These are phyloP conservation scores for Picochlorum sp. DNA, from an alignment of 139 green algal genomes.

Conservation along the genomic window DNA sequence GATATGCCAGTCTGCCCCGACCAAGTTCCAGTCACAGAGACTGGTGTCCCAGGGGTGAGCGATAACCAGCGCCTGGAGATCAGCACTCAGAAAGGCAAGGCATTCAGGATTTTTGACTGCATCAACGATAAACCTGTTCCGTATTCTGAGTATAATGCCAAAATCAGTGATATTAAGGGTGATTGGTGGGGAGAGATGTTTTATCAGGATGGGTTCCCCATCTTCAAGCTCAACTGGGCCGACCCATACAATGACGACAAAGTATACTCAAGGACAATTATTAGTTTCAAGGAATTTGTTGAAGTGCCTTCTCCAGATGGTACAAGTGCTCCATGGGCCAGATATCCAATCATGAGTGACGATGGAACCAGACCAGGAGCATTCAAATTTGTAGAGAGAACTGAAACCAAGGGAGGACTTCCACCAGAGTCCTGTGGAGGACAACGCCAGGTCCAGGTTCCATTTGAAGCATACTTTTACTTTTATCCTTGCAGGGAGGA, in stretches of 20 bases:
- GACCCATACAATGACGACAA: not conserved
- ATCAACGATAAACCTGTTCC: not conserved
- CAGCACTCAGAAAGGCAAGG: not conserved
- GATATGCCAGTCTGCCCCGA: not conserved
- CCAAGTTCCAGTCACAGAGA: not conserved
- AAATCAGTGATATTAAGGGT: not conserved
- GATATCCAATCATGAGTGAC: not conserved
- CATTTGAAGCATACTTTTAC: not conserved
- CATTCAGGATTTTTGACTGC: not conserved
- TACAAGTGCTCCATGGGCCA: not conserved
- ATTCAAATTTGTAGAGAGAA: not conserved
- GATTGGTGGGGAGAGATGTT: conserved; percentile 1
- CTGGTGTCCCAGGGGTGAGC: conserved; percentile 1
- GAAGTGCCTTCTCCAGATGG: not conserved
- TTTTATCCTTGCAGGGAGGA: not conserved
- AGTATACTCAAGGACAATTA: not conserved
- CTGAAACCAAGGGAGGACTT: not conserved
- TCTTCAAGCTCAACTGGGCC: not conserved
- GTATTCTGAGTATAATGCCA: not conserved
- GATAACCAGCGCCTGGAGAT: not conserved
- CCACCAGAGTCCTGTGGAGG: not conserved
- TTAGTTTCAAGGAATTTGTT: conserved; percentile 7
- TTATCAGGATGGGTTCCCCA: not conserved
- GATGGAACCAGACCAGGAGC: not conserved
- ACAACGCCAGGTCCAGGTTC: not conserved